These are phyloP conservation scores for Pythium brassicae DNA, from an alignment of 352 stramenopile genomes.

Conservation along the genomic window DNA sequence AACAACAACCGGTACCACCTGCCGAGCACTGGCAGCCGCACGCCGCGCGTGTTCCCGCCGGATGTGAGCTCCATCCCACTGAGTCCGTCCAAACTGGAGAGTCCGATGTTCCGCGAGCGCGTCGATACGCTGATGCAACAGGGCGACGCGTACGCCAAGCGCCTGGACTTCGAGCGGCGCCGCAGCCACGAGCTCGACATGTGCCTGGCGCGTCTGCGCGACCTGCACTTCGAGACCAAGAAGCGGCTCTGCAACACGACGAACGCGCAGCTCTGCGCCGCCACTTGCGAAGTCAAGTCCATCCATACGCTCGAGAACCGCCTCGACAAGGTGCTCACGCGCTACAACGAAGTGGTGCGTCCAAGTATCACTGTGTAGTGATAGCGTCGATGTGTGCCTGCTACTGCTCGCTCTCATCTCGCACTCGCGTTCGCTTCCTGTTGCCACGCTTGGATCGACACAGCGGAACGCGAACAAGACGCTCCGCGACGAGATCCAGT, in stretches of 20 bases:
- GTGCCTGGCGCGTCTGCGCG: constrained; percentile 23
- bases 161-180: constrained; percentile 51
- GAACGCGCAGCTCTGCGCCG: constrained; percentile 39
- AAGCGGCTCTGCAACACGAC: constrained; percentile 46
- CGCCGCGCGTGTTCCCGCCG: constrained; percentile 50
- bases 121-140: constrained; percentile 67
- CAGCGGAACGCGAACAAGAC: constrained; percentile 79
- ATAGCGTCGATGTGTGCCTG: not conserved
- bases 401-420: too few species aligned
- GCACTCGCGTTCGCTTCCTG: not conserved
- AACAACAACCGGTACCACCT: constrained; percentile 37
- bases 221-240: constrained; percentile 47
- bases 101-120: constrained; percentile 64
- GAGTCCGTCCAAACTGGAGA: constrained; percentile 67
- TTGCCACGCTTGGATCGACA: not conserved
- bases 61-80: constrained; percentile 50
- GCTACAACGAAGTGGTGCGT: constrained; percentile 72
- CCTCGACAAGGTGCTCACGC: constrained; percentile 79
- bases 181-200: constrained; percentile 48
- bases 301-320: constrained; percentile 78
- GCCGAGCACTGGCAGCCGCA: constrained; percentile 24
- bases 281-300: constrained; percentile 52
- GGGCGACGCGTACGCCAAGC: constrained; percentile 69
- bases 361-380: not conserved
- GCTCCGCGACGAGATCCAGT: constrained; percentile 75